Base-by-base conservation (phyloP, 2,329 filamentous ascomycete genomes). In the Colletotrichum siamense region DNA sequence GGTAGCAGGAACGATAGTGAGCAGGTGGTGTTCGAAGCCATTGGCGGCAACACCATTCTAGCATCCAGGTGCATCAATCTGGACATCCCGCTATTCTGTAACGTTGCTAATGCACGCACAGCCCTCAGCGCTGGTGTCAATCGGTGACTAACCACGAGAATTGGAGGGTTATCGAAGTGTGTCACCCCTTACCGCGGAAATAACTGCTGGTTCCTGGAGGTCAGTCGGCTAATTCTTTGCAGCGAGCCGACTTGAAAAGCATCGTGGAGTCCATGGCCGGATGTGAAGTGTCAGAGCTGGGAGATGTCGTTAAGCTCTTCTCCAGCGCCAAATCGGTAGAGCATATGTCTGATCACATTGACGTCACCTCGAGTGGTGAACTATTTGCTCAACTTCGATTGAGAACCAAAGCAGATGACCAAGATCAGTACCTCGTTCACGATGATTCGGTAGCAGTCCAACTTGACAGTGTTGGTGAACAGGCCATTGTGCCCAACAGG, bases 81-180 rank as follows among this genome's bases (percentile, higher is more conserved):
- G 13, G 8, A 10, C 3, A 7, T 15, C 18, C 15, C 34, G 3
- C 3, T 9, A 24, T 9, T 3, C 15, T 16, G 24, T 5, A 18
- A 2, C 24, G 24, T 3, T 6, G 36, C 64, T 67, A 49, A 67
- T 5, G 24, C 3, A 34, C 0, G 6, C 12, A 15, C 3, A 74
- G 71, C 3, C 71, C 71, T 6, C 30, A 63, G 10, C 71, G 64
- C 18, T 74, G 71, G 71, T 74, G 71, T 8, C 39, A 30, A 4
- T 65, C 66, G 8, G 67, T 74, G 9, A 57, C 39, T 2, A n/a
- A 74, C 3, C 32, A 59, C 44, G 32, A 36, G 3, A 74, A 74
- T 18, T 74, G 72, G 72, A 61, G 72, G 16, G 72, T 70, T 15
- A 74, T 74, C 15, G 67, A 65, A 68, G 72, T 70, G n/a, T 5